phyloP scores from a whole-genome alignment of 1,139 yeast genomes.

The Pichia cactophila region DNA sequence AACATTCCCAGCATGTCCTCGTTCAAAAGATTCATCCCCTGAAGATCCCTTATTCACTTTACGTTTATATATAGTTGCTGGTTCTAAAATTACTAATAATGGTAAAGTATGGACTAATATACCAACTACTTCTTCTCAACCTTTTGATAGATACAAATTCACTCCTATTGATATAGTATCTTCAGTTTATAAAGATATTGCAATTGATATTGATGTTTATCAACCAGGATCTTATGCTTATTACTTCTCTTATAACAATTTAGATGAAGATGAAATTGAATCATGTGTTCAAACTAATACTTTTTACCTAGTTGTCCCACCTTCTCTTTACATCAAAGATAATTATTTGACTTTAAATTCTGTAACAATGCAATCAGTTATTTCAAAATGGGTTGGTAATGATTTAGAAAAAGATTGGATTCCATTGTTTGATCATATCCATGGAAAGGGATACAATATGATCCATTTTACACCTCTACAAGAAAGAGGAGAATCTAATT shows the following conservation, averaged over 20 bases:
- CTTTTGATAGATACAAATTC: slow-evolving; percentile 52
- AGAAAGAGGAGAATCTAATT: slow-evolving; percentile 77
- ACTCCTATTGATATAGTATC: slow-evolving; percentile 39
- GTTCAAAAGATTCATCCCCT: slow-evolving; percentile 31
- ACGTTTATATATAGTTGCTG: slow-evolving; percentile 63
- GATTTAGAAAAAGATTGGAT: slow-evolving; percentile 50
- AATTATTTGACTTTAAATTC: slow-evolving; percentile 64
- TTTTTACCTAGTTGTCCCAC: slow-evolving; percentile 75
- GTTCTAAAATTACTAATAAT: slow-evolving; percentile 60
- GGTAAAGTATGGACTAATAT: slow-evolving; percentile 71
- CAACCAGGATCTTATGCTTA: slow-evolving; percentile 78
- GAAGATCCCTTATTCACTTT: slow-evolving; percentile 48
- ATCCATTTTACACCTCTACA: slow-evolving; percentile 93
- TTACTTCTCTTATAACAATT: slow-evolving; percentile 44
- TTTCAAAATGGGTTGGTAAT: slow-evolving; percentile 88
- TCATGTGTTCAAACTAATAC: slow-evolving; percentile 40
- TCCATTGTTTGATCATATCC: slow-evolving; percentile 49
- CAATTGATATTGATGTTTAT: slow-evolving; percentile 52
- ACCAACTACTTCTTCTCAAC: slow-evolving; percentile 38
- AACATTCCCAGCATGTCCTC: slow-evolving; percentile 53
- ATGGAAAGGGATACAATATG: slow-evolving; percentile 84
- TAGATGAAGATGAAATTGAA: slow-evolving; percentile 27
- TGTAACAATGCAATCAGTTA: slow-evolving; percentile 76
- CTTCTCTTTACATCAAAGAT: slow-evolving; percentile 54
- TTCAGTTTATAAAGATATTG: slow-evolving; percentile 53